Evolutionary conservation across 1,139 yeast species (phyloP), one percentile per base, ranked within the genome.

Genomic region (Schwanniomyces etchellsii): DNA sequence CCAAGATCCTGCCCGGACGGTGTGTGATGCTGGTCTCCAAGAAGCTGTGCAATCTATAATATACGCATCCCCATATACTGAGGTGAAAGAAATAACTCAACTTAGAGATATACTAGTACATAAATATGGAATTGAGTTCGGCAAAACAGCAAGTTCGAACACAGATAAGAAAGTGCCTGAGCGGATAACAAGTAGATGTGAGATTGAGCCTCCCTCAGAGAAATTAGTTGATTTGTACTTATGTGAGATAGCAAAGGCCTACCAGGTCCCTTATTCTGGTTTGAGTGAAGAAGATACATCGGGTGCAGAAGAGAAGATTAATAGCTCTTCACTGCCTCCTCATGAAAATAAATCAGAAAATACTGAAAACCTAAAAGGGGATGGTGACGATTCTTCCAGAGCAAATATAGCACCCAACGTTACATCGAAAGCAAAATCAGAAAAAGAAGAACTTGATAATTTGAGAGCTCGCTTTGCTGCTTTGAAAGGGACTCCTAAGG

Each of bases 211-310:
- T 3, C 96, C 95, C 0, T 57, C 70, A 4, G 70, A 65, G 26
- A 76, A 70, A 16, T 63, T 86, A 36, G 94, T 86, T 2, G 67
- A 71, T 15, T 55, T 83, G 37, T 88, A 88, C 48, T 60, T 88
- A 38, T 63, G 74, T 35, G 96, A 88, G 47, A 86, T 88, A 37
- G 95, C 95, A 1, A 64, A 68, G 36, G 84, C 95, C 0, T 88
- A 88, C 49, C 70, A 70, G 26, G 93, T 80, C 2, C 85, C 89
- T 1, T 85, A 75, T 47, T 75, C 84, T 28, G 80, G 76, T 14
- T 50, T 78, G 34, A 63, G 56, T 10, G 58, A 47, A 9, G 48
- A 38, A 3, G 48, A 35, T 2, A 47, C 35, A 3, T 55, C 44
- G 3, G 53, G 42, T 1, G 50, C 42, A 4, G 45, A 39, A n/a